Evolutionary conservation across 164 flowering plant species (phyloP), one percentile per base, ranked within the genome.

Genomic region (Stephania cephalantha): DNA sequence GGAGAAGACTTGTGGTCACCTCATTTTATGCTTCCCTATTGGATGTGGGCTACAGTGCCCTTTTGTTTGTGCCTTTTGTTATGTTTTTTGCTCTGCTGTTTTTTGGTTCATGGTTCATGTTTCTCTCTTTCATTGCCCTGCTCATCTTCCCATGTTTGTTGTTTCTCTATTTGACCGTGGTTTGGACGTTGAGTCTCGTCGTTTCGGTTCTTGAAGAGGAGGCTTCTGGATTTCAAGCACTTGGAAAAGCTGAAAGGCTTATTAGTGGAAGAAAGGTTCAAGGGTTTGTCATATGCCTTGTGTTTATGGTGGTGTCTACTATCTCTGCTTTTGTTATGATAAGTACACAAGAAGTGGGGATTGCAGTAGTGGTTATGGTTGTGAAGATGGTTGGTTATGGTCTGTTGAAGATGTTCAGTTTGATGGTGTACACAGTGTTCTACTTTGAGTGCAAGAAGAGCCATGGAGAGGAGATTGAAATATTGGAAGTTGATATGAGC

Each of bases 191-290:
- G 71, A 77, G 73, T 46, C 69, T 80, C 8, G 79, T 80, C 17
- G 46, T 76, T 30, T 77, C 80, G 2, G 31, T 78, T 1, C 42
- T 75, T 20, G 78, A 81, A 55, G 80, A 75, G 13, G 80, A 75
- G 13, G 71, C 44, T 22, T 70, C 66, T 46, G 84, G 82, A 55
- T 8, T 75, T 52, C 35, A 70, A 58, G 79, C 75, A 30, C 53
- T 81, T 45, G 73, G 25, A 11, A 78, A 22, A 69, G 75, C 81
- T 35, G 69, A 31, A 25, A 53, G 70, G 29, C 81, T 76, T 42
- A 76, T 78, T 45, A 78, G 53, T 46, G 81, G 81, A 11, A 78
- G 77, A 74, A 78, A 69, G 78, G 8, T 73, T n/a, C 77, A 76
- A 55, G 81, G 81, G 3, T 50, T 78, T 69, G 55, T 42, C 45